Conservation (phyloP, 768 basidiomycete species). For the Phaffia tasmanica region DNA sequence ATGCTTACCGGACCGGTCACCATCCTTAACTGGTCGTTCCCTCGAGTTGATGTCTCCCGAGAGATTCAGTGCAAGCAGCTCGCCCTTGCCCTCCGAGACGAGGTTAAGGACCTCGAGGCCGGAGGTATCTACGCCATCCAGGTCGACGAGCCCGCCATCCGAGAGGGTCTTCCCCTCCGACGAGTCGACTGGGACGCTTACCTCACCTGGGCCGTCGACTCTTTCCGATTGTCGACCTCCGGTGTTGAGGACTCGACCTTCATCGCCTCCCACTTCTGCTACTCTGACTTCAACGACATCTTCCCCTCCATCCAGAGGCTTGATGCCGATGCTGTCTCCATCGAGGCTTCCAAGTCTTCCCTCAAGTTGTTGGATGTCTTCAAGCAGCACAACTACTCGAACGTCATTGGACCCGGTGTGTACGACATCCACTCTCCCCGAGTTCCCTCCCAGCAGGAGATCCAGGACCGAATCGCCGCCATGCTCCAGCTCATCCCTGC, state of each 20-base stretch:
- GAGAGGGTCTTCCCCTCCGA: constrained; percentile 96
- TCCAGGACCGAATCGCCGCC: constrained; percentile 75
- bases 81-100: constrained; percentile 93
- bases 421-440: constrained; percentile 99
- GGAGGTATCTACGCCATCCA: constrained; percentile 96
- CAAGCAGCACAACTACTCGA: constrained; percentile 88
- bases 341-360: constrained; percentile 80
- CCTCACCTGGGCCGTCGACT: constrained; percentile 96
- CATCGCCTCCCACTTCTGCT: constrained; percentile 97
- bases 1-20: constrained; percentile 41
- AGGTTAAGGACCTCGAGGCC: constrained; percentile 84
- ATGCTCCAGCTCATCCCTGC: constrained; percentile 67
- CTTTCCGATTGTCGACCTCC: constrained; percentile 93
- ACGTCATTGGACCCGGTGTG: constrained; percentile 69
- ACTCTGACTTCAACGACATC: constrained; percentile 94
- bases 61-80: constrained; percentile 97
- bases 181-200: constrained; percentile 92
- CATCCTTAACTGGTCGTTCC: constrained; percentile 99
- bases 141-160: constrained; percentile 98
- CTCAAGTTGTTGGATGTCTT: constrained; percentile 94
- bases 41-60: constrained; percentile 90
- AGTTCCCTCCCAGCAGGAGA: constrained; percentile 85
- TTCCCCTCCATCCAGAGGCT: constrained; percentile 94
- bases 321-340: constrained; percentile 89
- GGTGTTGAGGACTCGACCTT: constrained; percentile 89